Conservation (phyloP, 163 green algal genomes). For the Volvox carteri region DNA sequence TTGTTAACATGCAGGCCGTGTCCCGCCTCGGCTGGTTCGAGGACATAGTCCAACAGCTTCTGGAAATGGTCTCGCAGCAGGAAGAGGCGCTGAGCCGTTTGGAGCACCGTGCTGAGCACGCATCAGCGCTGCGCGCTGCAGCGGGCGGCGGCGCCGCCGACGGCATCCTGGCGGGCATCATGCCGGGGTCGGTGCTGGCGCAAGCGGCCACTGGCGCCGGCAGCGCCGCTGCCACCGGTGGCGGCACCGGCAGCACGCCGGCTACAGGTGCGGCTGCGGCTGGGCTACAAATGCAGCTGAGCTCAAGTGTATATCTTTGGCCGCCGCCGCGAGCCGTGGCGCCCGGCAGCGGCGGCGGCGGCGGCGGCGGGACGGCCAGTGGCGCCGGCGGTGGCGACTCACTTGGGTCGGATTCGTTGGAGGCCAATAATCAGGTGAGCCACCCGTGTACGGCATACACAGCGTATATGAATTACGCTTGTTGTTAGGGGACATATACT, state of each 20-base stretch:
- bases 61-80: conserved; percentile 30
- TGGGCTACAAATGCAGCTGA: neutral
- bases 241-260: neutral
- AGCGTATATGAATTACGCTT: no score
- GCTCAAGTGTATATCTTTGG: neutral
- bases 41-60: neutral
- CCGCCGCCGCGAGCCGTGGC: neutral
- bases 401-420: neutral
- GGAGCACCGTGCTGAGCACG: conserved; percentile 1
- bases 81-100: conserved; percentile 31
- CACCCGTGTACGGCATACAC: neutral
- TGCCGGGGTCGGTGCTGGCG: neutral
- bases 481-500: no score
- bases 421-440: neutral
- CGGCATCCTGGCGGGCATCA: conserved; percentile 20
- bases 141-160: neutral
- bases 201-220: neutral
- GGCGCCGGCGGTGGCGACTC: no score
- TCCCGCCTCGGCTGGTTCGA: conserved; percentile 23
- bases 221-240: neutral
- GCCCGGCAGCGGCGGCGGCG: neutral
- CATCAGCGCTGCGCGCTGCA: neutral
- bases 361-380: neutral
- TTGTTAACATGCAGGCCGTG: neutral
- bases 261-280: neutral